Evolutionary conservation across 202 grass and related monocot genomes (phyloP), one percentile per base, ranked within the genome.

Genomic region (Thinopyrum obtusiflorum): DNA sequence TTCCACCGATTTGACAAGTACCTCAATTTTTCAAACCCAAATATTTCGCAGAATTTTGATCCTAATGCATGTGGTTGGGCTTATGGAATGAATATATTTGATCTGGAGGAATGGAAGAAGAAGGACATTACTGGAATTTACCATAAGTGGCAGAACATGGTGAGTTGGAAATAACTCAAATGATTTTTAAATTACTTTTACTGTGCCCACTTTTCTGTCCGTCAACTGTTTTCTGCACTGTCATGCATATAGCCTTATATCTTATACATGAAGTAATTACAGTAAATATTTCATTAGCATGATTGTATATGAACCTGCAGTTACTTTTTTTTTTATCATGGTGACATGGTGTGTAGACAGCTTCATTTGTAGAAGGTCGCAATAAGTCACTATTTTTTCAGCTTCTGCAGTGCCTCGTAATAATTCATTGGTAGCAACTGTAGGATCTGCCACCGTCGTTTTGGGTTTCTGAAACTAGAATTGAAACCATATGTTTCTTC

Each of bases 61-160:
- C 84, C 92, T 69, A 87, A 93, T 80, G 89, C 89, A 49, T 93
- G 89, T 59, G 92, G 89, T 61, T 93, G 92, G 92, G 92, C 92
- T 35, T 93, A 93, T 82, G 92, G 92, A 65, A 93, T 91, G 92
- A 93, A 93, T 80, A 89, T 93, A 59, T 93, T 93, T 84, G 92
- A 93, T 84, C 69, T 93, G 60, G 82, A 89, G 65, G 89, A 90
- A 67, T 93, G 92, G 92, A 93, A 91, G 89, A 93, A 91, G 84
- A 91, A 89, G 83, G 89, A 93, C 71, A 91, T 93, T 44, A 93
- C 89, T 79, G 89, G 89, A 31, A 91, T 91, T 69, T 93, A 93
- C 81, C 91, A 93, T 70, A 90, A 81, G 80, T 93, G 91, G 91
- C 88, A 90, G 61, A 93, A 36, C 26, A 88, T 90, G 91, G 91